phyloP scores from a whole-genome alignment of 2,329 filamentous ascomycete genomes.

The Diaporthe vexans region DNA sequence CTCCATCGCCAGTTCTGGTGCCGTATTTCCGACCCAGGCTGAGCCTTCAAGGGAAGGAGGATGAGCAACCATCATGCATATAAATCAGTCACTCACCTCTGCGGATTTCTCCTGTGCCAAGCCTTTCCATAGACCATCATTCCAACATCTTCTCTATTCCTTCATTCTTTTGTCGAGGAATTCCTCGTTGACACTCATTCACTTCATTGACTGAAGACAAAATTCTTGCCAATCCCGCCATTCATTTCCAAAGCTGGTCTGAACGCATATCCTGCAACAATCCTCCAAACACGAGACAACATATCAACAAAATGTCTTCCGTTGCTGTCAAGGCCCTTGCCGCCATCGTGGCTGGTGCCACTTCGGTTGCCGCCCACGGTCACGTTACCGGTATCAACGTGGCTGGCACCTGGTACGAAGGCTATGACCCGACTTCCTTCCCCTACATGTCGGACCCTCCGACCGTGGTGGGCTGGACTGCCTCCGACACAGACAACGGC shows the following conservation, averaged over 20 bases:
- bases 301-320: slow-evolving; percentile 33
- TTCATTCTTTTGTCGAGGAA: slow-evolving; percentile 26
- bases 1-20: background rate
- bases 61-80: background rate
- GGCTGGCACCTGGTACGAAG: slow-evolving; percentile 47
- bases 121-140: background rate
- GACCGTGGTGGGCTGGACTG: slow-evolving; percentile 42
- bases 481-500: slow-evolving; percentile 51
- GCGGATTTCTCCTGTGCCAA: background rate
- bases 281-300: background rate
- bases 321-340: slow-evolving; percentile 15
- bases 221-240: background rate
- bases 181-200: slow-evolving; percentile 38
- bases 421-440: slow-evolving; percentile 45
- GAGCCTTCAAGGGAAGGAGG: background rate
- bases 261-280: background rate
- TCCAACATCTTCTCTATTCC: slow-evolving; percentile 10
- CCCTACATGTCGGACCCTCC: slow-evolving; percentile 47
- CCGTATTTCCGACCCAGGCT: background rate
- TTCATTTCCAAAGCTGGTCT: slow-evolving; percentile 37
- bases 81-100: slow-evolving; percentile 29
- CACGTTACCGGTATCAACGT: slow-evolving; percentile 50
- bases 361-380: slow-evolving; percentile 48
- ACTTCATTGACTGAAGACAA: slow-evolving; percentile 43
- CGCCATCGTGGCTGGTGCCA: slow-evolving; percentile 43